Percentiles rank a stretch among this genome's conserved stretches.
phyloP scores from a whole-genome alignment of 768 basidiomycete species.

The Sutorius australiensis region DNA sequence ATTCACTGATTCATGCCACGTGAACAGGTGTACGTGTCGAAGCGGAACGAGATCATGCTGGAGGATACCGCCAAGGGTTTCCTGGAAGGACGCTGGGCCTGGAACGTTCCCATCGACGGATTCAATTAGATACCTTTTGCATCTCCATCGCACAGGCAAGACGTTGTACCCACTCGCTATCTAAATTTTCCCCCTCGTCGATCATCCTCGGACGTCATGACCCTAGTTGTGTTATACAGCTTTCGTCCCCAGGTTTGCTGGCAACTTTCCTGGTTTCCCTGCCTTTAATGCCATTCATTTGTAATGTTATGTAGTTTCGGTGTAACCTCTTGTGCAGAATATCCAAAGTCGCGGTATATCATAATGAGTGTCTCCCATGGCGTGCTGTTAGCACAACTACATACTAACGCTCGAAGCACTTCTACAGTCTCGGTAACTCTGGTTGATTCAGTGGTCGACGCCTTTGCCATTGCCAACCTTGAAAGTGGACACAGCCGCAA shows the following conservation, averaged over 20 bases:
- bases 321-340: background rate
- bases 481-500: background rate
- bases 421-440: no score
- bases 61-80: constrained; percentile 94
- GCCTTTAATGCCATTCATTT: constrained; percentile 4
- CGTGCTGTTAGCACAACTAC: background rate
- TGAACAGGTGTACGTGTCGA: constrained; percentile 85
- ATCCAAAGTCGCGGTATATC: no score
- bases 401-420: background rate
- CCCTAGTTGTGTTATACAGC: background rate
- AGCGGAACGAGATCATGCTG: constrained; percentile 90
- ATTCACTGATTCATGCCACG: background rate
- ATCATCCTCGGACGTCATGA: background rate
- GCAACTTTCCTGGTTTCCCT: background rate
- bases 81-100: constrained; percentile 78
- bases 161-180: background rate
- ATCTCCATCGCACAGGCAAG: background rate
- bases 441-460: background rate
- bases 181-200: background rate
- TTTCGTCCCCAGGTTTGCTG: constrained; percentile 2
- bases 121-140: constrained; percentile 44
- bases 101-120: constrained; percentile 71
- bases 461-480: no score
- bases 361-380: background rate
- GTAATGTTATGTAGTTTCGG: constrained; percentile 13